These are phyloP conservation scores for Mycosphaerelloides madeirae DNA, from an alignment of 2,329 filamentous ascomycete genomes.

Conservation along the genomic window DNA sequence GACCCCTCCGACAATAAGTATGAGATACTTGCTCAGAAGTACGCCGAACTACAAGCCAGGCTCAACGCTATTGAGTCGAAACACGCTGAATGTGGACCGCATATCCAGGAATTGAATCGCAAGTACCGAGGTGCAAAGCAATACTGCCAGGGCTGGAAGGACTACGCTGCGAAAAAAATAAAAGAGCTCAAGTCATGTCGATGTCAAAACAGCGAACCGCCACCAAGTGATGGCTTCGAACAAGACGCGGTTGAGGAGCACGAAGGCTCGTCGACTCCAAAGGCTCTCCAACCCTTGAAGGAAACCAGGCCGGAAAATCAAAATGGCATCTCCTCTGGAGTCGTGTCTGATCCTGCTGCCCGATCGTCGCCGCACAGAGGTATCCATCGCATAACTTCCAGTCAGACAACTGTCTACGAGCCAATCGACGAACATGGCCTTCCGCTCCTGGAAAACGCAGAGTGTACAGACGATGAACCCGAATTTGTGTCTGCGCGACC, in stretches of 20 bases:
- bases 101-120: constrained; percentile 6
- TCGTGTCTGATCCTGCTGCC: too few species aligned
- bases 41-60: constrained; percentile 25
- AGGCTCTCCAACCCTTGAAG: not conserved
- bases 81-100: constrained; percentile 24
- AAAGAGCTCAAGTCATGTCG: not conserved
- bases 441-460: constrained; percentile 6
- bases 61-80: constrained; percentile 29
- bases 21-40: not conserved
- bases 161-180: not conserved
- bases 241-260: too few species aligned
- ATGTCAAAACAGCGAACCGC: too few species aligned
- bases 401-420: constrained; percentile 39
- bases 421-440: constrained; percentile 16
- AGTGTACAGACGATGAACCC: constrained; percentile 38
- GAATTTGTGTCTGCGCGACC: constrained; percentile 39
- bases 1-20: constrained; percentile 7
- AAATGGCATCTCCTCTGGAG: too few species aligned
- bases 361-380: not conserved
- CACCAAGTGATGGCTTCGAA: too few species aligned
- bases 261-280: not conserved
- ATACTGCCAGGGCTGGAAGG: not conserved
- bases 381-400: constrained; percentile 31
- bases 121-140: not conserved
- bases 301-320: too few species aligned